Conservation (phyloP, 129 eudicot species). For the Scalesia atractyloides region DNA sequence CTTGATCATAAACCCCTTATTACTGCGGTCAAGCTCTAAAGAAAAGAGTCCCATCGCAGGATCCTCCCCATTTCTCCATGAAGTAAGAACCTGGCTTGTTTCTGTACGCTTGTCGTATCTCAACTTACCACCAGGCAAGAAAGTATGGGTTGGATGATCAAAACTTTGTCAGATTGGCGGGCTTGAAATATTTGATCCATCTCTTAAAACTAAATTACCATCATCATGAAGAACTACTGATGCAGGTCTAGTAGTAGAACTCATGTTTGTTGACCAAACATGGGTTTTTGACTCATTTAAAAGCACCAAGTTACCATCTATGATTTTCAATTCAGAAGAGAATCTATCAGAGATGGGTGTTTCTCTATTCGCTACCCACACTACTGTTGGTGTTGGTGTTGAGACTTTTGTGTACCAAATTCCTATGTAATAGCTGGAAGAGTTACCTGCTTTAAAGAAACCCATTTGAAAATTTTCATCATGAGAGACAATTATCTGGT, state of each 20-base stretch:
- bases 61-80: conserved; percentile 34
- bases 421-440: conserved; percentile 48
- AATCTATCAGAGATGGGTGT: too few species aligned
- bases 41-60: conserved; percentile 40
- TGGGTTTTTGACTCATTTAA: too few species aligned
- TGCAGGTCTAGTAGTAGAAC: too few species aligned
- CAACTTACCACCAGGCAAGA: conserved; percentile 47
- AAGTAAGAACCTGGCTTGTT: conserved; percentile 17
- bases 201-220: conserved; percentile 45
- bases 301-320: too few species aligned
- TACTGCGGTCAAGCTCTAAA: conserved; percentile 18
- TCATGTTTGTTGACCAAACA: too few species aligned
- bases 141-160: conserved; percentile 46
- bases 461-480: conserved; percentile 49
- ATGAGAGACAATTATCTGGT: conserved; percentile 33
- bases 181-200: conserved; percentile 10
- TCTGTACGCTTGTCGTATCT: conserved; percentile 29
- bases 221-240: conserved; percentile 32
- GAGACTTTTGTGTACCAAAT: conserved; percentile 45
- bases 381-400: too few species aligned
- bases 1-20: conserved; percentile 1
- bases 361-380: too few species aligned
- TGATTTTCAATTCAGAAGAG: too few species aligned
- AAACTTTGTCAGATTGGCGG: conserved; percentile 46
- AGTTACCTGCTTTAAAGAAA: conserved; percentile 52